Base-by-base conservation (phyloP, 768 basidiomycete species). In the Hericium rajendrae region DNA sequence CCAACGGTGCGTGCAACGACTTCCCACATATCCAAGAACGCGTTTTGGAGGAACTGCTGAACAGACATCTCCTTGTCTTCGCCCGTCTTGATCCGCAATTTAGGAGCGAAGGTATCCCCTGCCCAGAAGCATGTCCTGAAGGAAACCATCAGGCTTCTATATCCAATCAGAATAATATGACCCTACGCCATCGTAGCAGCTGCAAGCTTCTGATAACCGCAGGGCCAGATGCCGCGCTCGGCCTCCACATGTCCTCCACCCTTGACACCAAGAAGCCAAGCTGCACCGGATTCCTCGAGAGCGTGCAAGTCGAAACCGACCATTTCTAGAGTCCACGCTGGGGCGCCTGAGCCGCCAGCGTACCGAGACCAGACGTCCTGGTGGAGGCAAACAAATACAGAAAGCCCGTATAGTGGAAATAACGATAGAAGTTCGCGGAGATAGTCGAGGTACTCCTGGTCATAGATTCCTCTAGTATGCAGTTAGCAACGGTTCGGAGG, bases 321-420 rank as follows among this genome's bases (percentile, higher is more conserved):
- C 10, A 80, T 70, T 59, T 91, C 86, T 1, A 98, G 74, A 1
- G 94, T 97, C 95, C 97, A 99, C 3, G 90, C 92, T 1, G 97
- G 97, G 0, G 95, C 94, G 1, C 97, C 95, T 1, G 92, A 95
- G 48, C 95, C 95, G 8, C 95, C 95, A 2, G 85, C 84, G 64
- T 94, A 94, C 4, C 95, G 83, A 0, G 93, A 95, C 90, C 92
- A 97, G 37, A 97, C 92, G 67, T 97, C 93, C 69, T 95, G 95
- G 67, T 98, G 95, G 56, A 95, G 67, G 10, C 83, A 84, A 16
- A 94, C 78, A 63, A 90, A 91, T 2, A 86, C 86, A 3, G 76
- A 74, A 37, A 93, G 68, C 13, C 87, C 86, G 59, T 86, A 92
- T 59, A 83, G 68, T 0, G 91, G 86, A 24, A 92, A 73, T 24